Conservation (phyloP, 78 protist species). For the Isochrysis galbana region DNA sequence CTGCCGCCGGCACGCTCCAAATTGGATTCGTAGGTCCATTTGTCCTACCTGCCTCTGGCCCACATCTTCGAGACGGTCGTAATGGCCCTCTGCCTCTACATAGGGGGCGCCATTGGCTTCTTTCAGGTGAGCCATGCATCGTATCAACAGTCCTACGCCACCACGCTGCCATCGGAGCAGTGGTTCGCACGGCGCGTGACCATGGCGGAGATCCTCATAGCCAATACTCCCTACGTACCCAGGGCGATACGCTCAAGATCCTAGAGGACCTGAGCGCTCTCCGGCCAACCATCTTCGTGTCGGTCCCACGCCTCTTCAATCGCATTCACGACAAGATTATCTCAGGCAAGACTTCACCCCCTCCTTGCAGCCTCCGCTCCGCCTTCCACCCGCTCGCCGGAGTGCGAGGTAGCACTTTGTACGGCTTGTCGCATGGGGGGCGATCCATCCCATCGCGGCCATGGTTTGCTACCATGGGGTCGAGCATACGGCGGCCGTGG, state of each 20-base stretch:
- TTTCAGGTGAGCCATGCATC: conserved; percentile 21
- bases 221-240: too few species aligned
- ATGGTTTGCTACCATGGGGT: background rate
- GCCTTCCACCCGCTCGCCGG: too few species aligned
- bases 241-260: conserved; percentile 7
- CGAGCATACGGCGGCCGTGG: background rate
- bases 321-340: conserved; percentile 69
- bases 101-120: conserved; percentile 60
- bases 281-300: conserved; percentile 85
- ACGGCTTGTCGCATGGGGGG: too few species aligned
- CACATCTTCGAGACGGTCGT: conserved; percentile 83
- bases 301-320: conserved; percentile 93
- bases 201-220: too few species aligned
- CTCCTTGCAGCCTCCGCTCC: too few species aligned
- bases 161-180: too few species aligned
- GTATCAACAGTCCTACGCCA: too few species aligned
- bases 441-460: too few species aligned
- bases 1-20: too few species aligned
- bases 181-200: too few species aligned
- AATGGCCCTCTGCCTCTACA: background rate
- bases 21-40: too few species aligned
- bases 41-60: conserved; percentile 92
- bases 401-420: too few species aligned
- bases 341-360: conserved; percentile 12
- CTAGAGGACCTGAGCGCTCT: conserved; percentile 76